These are phyloP conservation scores for Heliosperma pusillum DNA, from an alignment of 148 eudicot genomes.

Conservation along the genomic window DNA sequence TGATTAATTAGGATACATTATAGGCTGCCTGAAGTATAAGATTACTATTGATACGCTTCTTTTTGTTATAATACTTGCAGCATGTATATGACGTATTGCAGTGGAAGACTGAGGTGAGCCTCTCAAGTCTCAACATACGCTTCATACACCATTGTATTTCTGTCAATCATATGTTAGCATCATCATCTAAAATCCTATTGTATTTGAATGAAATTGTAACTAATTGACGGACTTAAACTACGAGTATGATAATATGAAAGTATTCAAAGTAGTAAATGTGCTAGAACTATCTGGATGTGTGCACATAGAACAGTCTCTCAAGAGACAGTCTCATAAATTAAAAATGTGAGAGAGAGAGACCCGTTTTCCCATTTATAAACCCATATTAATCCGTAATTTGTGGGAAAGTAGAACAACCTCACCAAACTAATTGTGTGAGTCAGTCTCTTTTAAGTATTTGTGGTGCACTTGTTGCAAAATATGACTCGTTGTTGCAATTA, in stretches of 20 bases:
- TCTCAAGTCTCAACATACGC: conserved; percentile 15
- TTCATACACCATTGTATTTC: conserved; percentile 6
- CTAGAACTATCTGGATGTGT: background rate
- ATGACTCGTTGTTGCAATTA: background rate
- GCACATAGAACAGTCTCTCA: background rate
- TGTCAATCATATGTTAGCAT: background rate
- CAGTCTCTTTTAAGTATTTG: background rate
- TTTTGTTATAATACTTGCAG: conserved; percentile 42
- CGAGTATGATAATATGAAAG: background rate
- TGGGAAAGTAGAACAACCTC: no score
- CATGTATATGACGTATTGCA: conserved; percentile 73
- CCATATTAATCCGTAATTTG: background rate
- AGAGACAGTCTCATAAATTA: background rate
- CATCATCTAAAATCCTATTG: background rate
- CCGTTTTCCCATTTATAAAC: background rate
- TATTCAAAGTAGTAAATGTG: background rate
- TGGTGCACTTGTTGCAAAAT: background rate
- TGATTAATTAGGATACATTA: background rate
- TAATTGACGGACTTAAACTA: background rate
- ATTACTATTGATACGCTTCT: conserved; percentile 12
- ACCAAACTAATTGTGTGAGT: no score
- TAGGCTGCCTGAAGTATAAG: background rate
- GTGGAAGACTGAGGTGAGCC: conserved; percentile 73
- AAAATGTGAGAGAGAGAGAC: background rate
- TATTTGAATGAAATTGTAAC: background rate